Evolutionary conservation across 805 yeast genomes (phyloP).

Genomic region (Myxozyma udenii): DNA sequence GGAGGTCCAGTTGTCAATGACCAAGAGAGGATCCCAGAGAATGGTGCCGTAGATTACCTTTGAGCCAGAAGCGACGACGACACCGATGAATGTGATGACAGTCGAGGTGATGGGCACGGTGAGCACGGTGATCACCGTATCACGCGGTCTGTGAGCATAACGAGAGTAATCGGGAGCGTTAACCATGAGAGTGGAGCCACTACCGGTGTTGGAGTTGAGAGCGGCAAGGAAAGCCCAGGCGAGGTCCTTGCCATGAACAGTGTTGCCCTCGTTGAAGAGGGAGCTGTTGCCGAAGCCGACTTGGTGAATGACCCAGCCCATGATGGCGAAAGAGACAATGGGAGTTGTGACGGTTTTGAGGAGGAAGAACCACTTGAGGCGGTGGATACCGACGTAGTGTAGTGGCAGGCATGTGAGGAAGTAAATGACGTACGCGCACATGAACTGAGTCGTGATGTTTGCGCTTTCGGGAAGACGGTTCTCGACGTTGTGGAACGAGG

Average conservation of each 20-base stretch:
- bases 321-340: conserved; percentile 67
- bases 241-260: conserved; percentile 44
- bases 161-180: conserved; percentile 51
- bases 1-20: conserved; percentile 22
- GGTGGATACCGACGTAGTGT: conserved; percentile 74
- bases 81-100: conserved; percentile 20
- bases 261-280: conserved; percentile 40
- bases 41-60: conserved; percentile 20
- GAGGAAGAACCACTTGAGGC: conserved; percentile 77
- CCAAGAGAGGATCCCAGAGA: conserved; percentile 26
- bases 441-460: conserved; percentile 46
- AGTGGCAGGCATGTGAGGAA: conserved; percentile 73
- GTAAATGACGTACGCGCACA: conserved; percentile 73
- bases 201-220: conserved; percentile 53
- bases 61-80: conserved; percentile 23
- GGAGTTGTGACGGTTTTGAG: conserved; percentile 59
- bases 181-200: conserved; percentile 42
- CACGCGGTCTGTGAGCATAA: conserved; percentile 39
- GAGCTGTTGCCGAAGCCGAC: conserved; percentile 79
- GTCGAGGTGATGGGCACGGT: conserved; percentile 15
- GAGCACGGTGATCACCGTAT: conserved; percentile 7
- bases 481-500: conserved; percentile 37
- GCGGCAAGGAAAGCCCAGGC: conserved; percentile 38
- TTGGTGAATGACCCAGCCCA: conserved; percentile 75
- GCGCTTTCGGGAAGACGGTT: conserved; percentile 42